Percentiles rank a stretch among this genome's conserved stretches.
phyloP scores from a whole-genome alignment of 2,329 filamentous ascomycete species.

The Triangularia setosa region DNA sequence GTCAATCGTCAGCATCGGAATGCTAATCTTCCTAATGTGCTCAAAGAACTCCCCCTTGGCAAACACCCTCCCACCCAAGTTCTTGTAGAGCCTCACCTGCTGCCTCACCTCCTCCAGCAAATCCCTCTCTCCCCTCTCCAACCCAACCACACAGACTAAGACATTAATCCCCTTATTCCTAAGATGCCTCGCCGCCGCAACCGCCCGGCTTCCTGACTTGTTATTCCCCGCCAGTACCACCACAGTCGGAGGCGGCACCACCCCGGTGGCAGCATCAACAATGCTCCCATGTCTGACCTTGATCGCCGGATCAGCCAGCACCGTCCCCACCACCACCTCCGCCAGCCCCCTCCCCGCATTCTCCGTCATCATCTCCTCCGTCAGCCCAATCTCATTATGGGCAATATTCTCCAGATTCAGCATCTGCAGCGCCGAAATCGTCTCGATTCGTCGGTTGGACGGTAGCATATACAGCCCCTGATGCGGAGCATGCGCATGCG shows the following conservation, averaged over 20 bases:
- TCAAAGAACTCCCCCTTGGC: conserved; percentile 60
- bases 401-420: conserved; percentile 89
- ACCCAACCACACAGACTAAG: conserved; percentile 77
- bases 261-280: conserved; percentile 29
- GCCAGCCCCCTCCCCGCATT: conserved; percentile 87
- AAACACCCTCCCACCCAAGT: conserved; percentile 71
- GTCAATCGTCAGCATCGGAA: conserved; percentile 35
- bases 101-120: conserved; percentile 75
- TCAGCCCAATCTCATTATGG: conserved; percentile 78
- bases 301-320: conserved; percentile 57
- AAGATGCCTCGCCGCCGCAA: conserved; percentile 82
- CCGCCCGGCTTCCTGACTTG: conserved; percentile 76
- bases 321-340: conserved; percentile 68
- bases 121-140: conserved; percentile 75
- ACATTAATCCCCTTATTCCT: conserved; percentile 78
- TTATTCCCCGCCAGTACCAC: conserved; percentile 95
- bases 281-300: conserved; percentile 48
- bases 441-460: conserved; percentile 56
- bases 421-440: conserved; percentile 75
- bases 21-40: conserved; percentile 47
- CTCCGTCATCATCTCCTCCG: conserved; percentile 86
- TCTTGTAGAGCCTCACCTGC: conserved; percentile 79
- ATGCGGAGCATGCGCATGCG: conserved; percentile 17
- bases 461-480: conserved; percentile 50
- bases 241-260: conserved; percentile 38